These are phyloP conservation scores for Cardamine resedifolia DNA, from an alignment of 345 rosid genomes.

Conservation along the genomic window DNA sequence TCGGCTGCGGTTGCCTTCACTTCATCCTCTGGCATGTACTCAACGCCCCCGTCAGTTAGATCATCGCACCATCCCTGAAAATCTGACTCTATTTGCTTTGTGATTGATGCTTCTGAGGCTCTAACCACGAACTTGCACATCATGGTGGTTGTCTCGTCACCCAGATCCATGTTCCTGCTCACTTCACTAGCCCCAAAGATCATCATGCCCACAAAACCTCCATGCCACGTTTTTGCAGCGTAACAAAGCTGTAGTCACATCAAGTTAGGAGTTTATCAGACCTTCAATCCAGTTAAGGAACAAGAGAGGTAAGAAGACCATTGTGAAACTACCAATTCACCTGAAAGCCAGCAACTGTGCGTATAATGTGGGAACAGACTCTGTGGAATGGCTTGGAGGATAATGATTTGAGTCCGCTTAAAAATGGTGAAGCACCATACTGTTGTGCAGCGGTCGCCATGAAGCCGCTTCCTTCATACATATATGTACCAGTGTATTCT, in stretches of 20 bases:
- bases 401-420: slow-evolving; percentile 86
- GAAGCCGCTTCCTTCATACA: slow-evolving; percentile 96
- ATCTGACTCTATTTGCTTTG: slow-evolving; percentile 93
- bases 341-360: slow-evolving; percentile 99
- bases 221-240: slow-evolving; percentile 98
- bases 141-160: slow-evolving; percentile 97
- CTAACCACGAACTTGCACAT: slow-evolving; percentile 95
- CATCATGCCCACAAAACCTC: slow-evolving; percentile 94
- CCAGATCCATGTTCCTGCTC: slow-evolving; percentile 94
- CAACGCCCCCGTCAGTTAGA: slow-evolving; percentile 89
- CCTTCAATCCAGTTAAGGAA: slow-evolving; percentile 3
- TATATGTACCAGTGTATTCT: slow-evolving; percentile 83
- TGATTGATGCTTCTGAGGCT: slow-evolving; percentile 91
- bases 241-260: slow-evolving; percentile 68
- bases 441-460: slow-evolving; percentile 99
- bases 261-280: slow-evolving; percentile 19
- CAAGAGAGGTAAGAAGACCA: neutral
- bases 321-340: slow-evolving; percentile 37
- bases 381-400: slow-evolving; percentile 91
- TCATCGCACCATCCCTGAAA: slow-evolving; percentile 94
- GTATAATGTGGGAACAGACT: slow-evolving; percentile 91
- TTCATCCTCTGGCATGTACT: slow-evolving; percentile 97
- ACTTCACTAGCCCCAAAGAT: slow-evolving; percentile 98
- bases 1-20: slow-evolving; percentile 86
- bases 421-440: slow-evolving; percentile 91